Evolutionary conservation across 1,284 basidiomycete genomes (phyloP).

Genomic region (Boletellus sp.): DNA sequence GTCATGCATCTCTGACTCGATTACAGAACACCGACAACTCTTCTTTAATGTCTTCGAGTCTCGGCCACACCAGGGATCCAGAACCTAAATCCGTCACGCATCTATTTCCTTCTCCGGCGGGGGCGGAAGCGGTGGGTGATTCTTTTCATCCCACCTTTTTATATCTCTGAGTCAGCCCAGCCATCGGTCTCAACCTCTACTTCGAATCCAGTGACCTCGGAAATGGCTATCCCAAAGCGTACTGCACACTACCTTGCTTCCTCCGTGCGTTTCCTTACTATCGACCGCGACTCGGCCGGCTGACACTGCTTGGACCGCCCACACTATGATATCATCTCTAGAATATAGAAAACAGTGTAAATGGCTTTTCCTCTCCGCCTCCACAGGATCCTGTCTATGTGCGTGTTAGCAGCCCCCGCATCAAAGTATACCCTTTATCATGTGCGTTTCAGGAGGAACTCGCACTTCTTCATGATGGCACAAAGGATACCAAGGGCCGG

Average conservation of each 20-base stretch:
- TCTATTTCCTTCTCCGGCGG: conserved; percentile 5
- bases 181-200: neutral
- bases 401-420: conserved; percentile 5
- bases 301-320: conserved; percentile 1
- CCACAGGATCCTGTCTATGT: conserved; percentile 21
- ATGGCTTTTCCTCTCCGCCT: conserved; percentile 1
- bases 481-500: conserved; percentile 18
- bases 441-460: conserved; percentile 38
- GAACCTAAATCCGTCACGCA: conserved; percentile 8
- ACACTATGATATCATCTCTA: conserved; percentile 4
- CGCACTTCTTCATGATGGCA: conserved; percentile 38
- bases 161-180: conserved; percentile 18
- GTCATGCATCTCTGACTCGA: conserved; percentile 13
- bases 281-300: neutral
- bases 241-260: neutral
- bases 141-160: conserved; percentile 3
- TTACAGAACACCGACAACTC: conserved; percentile 11
- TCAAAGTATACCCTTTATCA: neutral
- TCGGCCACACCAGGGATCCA: conserved; percentile 1
- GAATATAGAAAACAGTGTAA: conserved; percentile 5
- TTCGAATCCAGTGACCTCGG: conserved; percentile 1
- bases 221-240: conserved; percentile 19
- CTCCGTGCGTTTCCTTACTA: conserved; percentile 13
- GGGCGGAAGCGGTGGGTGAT: conserved; percentile 12
- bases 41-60: conserved; percentile 9